A percentile compares a stretch with the other conserved stretches of the same genome.
These are phyloP conservation scores for Harringtonia lauricola DNA, from an alignment of 2,329 filamentous ascomycete species.

Conservation along the genomic window DNA sequence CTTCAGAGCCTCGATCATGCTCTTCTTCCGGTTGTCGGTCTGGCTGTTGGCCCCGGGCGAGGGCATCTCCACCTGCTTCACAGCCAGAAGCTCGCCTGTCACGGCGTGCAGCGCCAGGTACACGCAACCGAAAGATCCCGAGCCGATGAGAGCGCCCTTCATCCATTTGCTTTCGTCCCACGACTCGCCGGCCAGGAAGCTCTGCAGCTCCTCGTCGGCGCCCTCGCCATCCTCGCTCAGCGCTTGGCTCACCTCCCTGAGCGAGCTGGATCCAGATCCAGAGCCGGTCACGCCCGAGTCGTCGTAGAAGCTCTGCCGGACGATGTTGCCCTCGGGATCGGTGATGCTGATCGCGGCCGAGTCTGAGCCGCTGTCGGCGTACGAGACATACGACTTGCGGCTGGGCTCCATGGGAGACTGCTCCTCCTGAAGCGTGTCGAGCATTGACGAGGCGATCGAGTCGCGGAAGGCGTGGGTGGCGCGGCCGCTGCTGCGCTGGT, in stretches of 20 bases:
- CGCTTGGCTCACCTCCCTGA: slow-evolving; percentile 76
- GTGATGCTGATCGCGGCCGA: slow-evolving; percentile 59
- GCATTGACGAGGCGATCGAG: slow-evolving; percentile 77
- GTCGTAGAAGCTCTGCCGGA: slow-evolving; percentile 74
- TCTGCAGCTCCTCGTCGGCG: slow-evolving; percentile 75
- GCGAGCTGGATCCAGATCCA: slow-evolving; percentile 51
- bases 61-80: slow-evolving; percentile 94
- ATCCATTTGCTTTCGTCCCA: slow-evolving; percentile 99
- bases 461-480: slow-evolving; percentile 62
- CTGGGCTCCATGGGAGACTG: slow-evolving; percentile 71
- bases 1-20: slow-evolving; percentile 95
- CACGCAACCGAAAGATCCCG: slow-evolving; percentile 92
- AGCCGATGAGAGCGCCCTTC: slow-evolving; percentile 94
- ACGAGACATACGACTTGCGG: slow-evolving; percentile 92
- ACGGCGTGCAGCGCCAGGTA: slow-evolving; percentile 92
- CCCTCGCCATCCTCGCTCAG: slow-evolving; percentile 88
- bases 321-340: slow-evolving; percentile 62
- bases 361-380: slow-evolving; percentile 66
- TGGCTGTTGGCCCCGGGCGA: slow-evolving; percentile 66
- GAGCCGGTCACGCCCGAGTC: slow-evolving; percentile 27
- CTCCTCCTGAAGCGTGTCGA: slow-evolving; percentile 87
- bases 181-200: slow-evolving; percentile 83
- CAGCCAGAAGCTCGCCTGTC: slow-evolving; percentile 92
- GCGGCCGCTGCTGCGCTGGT: slow-evolving; percentile 24
- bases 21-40: slow-evolving; percentile 85